These are phyloP conservation scores for Crithidia brevicula DNA, from an alignment of 208 protist species.

Conservation along the genomic window DNA sequence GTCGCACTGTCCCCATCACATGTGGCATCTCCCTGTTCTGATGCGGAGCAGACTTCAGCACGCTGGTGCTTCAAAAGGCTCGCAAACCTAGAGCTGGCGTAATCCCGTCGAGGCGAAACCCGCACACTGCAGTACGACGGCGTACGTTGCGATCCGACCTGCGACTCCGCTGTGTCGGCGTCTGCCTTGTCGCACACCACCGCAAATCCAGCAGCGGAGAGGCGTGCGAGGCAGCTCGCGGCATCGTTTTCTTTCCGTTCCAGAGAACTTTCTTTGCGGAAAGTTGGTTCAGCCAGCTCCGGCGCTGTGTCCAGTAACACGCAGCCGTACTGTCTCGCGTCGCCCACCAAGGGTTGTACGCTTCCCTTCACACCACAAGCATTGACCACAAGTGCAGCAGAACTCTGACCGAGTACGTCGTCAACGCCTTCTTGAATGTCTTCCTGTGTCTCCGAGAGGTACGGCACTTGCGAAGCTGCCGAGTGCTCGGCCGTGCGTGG, in stretches of 20 bases:
- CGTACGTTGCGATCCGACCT: not conserved
- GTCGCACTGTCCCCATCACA: not conserved
- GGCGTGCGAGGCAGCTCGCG: not conserved
- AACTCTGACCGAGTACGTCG: not conserved
- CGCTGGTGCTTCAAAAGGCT: too few species aligned
- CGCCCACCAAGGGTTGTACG: too few species aligned
- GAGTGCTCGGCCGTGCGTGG: not conserved
- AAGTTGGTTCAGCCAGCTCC: not conserved
- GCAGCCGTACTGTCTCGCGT: too few species aligned
- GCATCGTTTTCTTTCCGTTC: not conserved
- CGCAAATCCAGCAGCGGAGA: not conserved
- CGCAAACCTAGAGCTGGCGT: too few species aligned
- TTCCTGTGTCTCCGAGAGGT: constrained; percentile 3
- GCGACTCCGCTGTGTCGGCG: not conserved
- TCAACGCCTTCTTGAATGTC: not conserved
- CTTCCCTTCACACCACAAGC: too few species aligned
- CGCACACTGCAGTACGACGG: constrained; percentile 1
- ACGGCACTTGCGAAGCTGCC: constrained; percentile 3
- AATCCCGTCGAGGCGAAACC: too few species aligned
- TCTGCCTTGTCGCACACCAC: not conserved
- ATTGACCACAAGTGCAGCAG: too few species aligned
- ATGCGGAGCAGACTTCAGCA: too few species aligned
- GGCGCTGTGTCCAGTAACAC: constrained; percentile 15
- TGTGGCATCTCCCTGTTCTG: too few species aligned
- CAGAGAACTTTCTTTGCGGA: too few species aligned